Conservation (phyloP, 1,284 basidiomycete genomes). For the Ganoderma multipileum region DNA sequence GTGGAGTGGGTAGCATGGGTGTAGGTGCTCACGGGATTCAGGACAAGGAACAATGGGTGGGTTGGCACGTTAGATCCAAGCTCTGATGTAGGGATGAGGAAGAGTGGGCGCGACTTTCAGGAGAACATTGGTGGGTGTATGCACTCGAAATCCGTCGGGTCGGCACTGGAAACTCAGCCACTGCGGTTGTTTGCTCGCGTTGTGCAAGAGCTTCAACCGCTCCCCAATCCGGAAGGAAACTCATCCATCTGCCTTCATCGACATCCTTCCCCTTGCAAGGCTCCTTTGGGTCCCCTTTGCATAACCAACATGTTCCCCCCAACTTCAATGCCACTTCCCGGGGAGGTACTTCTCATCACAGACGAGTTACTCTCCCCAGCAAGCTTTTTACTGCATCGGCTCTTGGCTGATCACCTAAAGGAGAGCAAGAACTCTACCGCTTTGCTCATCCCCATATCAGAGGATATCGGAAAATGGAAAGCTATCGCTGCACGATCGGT, state of each 20-base stretch:
- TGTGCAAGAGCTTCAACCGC: slow-evolving; percentile 16
- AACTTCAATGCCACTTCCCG: slow-evolving; percentile 50
- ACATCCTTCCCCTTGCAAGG: no score
- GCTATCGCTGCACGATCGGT: slow-evolving; percentile 68
- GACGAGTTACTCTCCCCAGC: slow-evolving; percentile 72
- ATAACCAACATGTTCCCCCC: slow-evolving; percentile 48
- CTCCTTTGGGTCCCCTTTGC: not conserved
- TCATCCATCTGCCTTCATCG: no score
- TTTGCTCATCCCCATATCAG: slow-evolving; percentile 64
- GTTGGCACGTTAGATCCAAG: not conserved
- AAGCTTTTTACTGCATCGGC: slow-evolving; percentile 67
- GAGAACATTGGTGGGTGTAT: not conserved
- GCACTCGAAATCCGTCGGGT: not conserved
- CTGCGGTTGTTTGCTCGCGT: slow-evolving; percentile 26
- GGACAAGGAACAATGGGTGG: not conserved
- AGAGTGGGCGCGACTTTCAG: not conserved
- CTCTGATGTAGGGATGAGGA: not conserved
- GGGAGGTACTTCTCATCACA: slow-evolving; percentile 62
- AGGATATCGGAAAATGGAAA: slow-evolving; percentile 64
- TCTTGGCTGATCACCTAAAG: slow-evolving; percentile 60
- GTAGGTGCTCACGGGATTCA: not conserved
- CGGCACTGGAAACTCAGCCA: slow-evolving; percentile 15
- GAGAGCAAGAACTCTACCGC: slow-evolving; percentile 43
- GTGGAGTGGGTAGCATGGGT: not conserved
- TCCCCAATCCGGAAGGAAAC: no score